Evolutionary conservation across 139 green algal genomes (phyloP), one percentile per base, ranked within the genome.

Genomic region (Pleodorina starrii): DNA sequence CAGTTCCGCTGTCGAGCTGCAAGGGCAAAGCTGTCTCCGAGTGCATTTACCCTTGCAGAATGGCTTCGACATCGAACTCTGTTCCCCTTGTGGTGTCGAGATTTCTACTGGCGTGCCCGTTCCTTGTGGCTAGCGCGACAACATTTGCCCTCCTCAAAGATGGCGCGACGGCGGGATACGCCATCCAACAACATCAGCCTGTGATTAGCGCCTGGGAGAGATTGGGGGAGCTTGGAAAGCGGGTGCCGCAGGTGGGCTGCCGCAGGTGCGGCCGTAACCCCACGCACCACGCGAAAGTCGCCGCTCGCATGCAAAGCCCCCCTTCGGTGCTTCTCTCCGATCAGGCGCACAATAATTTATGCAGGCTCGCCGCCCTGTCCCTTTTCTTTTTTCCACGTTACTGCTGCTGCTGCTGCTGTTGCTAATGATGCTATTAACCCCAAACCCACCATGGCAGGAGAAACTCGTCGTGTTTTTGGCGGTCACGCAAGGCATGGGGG

Each of bases 401-500:
- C n/a, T n/a, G n/a, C n/a, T n/a, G n/a, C n/a, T n/a, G n/a, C n/a
- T n/a, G n/a, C n/a, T n/a, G n/a, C n/a, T n/a, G n/a, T n/a, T n/a
- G n/a, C n/a, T n/a, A n/a, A n/a, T n/a, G n/a, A n/a, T n/a, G n/a
- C n/a, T n/a, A n/a, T n/a, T n/a, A n/a, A n/a, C n/a, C n/a, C n/a
- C n/a, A n/a, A n/a, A n/a, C n/a, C n/a, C n/a, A 66, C 54, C 21
- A 25, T 12, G 54, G 54, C 84, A 93, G 91, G 80, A 87, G 4
- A 59, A 84, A 1, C 16, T 91, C 27, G 36, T 80, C 0, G 32
- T 94, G 1, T 29, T 81, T 11, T 35, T 85, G 43, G 86, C 78
- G 7, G 57, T 77, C 5, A 42, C 84, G 60, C 79, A 94, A 63
- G 75, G 91, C 17, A 46, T 94, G 59, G 91, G 91, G 9, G 89